Conservation (phyloP, 352 stramenopile species). For the Phytophthora agathidicida region DNA sequence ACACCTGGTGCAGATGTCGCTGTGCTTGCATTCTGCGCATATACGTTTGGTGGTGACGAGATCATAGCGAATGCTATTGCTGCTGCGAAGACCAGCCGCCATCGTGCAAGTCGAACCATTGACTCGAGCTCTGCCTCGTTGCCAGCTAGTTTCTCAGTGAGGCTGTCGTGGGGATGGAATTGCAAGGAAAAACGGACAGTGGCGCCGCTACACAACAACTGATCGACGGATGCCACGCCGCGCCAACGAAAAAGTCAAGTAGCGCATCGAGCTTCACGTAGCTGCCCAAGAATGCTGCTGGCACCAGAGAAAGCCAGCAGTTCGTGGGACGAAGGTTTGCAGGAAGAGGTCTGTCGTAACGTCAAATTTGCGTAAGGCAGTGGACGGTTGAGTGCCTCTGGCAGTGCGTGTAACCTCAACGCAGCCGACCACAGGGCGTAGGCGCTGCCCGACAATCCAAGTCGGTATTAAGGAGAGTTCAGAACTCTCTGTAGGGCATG, state of each 20-base stretch:
- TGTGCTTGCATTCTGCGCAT: slow-evolving; percentile 22
- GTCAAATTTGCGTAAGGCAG: slow-evolving; percentile 20
- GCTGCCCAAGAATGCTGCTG: slow-evolving; percentile 16
- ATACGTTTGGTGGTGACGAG: slow-evolving; percentile 3
- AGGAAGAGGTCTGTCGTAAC: slow-evolving; percentile 30
- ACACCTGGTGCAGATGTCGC: neutral
- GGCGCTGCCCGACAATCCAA: too few species aligned
- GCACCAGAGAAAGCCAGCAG: slow-evolving; percentile 38
- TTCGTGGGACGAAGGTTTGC: slow-evolving; percentile 26
- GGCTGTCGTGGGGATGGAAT: neutral
- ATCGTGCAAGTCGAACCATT: slow-evolving; percentile 27
- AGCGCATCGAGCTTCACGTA: slow-evolving; percentile 12
- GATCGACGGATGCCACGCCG: slow-evolving; percentile 11
- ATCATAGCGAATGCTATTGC: slow-evolving; percentile 14
- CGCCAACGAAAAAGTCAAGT: slow-evolving; percentile 21
- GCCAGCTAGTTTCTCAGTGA: slow-evolving; percentile 12
- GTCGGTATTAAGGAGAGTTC: slow-evolving; percentile 12
- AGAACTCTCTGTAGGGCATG: slow-evolving; percentile 4
- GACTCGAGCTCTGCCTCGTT: neutral
- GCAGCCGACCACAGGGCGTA: slow-evolving; percentile 22
- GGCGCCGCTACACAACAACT: neutral
- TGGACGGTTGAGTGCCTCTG: neutral
- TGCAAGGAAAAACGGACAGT: slow-evolving; percentile 18
- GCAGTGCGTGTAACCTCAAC: slow-evolving; percentile 24
- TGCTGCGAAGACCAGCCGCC: slow-evolving; percentile 10